Evolutionary conservation across 2,329 filamentous ascomycete species (phyloP), one percentile per base, ranked within the genome.

Genomic region (Penicillium sp.): DNA sequence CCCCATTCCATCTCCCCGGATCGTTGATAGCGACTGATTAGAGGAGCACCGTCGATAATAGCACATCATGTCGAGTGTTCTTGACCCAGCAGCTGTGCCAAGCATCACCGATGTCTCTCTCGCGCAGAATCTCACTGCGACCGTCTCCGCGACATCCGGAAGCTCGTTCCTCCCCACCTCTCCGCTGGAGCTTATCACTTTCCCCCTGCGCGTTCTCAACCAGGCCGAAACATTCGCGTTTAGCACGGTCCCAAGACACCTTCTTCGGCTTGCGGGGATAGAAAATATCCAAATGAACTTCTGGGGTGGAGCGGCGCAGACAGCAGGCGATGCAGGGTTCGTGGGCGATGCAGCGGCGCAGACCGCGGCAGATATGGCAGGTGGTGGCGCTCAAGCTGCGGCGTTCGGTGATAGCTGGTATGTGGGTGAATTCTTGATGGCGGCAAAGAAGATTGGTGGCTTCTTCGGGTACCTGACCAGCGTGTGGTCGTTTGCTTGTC

Each of bases 401-500:
- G 61, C 58, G 8, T 62, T 68, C 27, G 64, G 67, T 12, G 67
- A 76, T 46, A 61, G 67, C n/a, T 63, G 68, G 39, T 69, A 70
- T 39, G 53, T 77, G 32, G 54, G 67, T n/a, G 74, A 79, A 52
- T 69, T 78, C 49, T 73, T 82, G 44, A 76, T 80, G 51, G 75
- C 77, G 4, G 64, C 83, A 59, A 84, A 87, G 66, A 91, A 89
- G 36, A 79, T 97, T 36, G 89, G 90, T 37, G 91, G 90, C 55
- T 85, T 97, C 52, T 92, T 97, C 72, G 89, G 86, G 63, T 99
- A 97, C 72, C 80, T 91, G 36, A 95, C 90, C 1, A 95, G 90
- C 72, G 89, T 89, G 71, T 97, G 94, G 94, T 92, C 93, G 0
- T 77, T 97, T 51, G 86, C 87, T 46, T 97, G 91, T 63, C 86